Evolutionary conservation across 345 rosid species (phyloP).

Genomic region (sweet orange (Citrus sinensis)): DNA sequence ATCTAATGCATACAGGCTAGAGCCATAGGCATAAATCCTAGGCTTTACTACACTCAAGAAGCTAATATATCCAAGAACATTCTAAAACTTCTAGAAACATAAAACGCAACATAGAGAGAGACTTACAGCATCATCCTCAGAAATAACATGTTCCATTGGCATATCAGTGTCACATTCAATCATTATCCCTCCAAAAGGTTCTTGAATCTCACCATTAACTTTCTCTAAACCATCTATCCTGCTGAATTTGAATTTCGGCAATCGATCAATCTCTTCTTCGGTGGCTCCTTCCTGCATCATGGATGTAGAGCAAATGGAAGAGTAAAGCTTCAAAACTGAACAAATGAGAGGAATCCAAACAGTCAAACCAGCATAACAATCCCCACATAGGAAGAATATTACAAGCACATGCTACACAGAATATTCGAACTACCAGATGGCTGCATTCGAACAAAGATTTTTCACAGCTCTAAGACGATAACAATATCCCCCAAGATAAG

Average conservation of each 20-base stretch:
- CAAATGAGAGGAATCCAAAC: constrained; percentile 5
- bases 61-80: neutral
- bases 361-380: neutral
- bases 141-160: constrained; percentile 48
- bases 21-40: neutral
- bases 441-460: neutral
- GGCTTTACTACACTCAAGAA: neutral
- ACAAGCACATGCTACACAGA: neutral
- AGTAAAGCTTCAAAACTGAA: neutral
- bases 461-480: neutral
- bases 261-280: constrained; percentile 62
- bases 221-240: constrained; percentile 41
- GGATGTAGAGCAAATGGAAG: neutral
- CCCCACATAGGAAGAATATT: neutral
- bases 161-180: constrained; percentile 50
- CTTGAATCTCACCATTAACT: constrained; percentile 45
- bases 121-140: constrained; percentile 80
- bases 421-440: neutral
- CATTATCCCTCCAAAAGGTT: constrained; percentile 65
- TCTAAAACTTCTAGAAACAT: neutral
- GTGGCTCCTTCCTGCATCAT: constrained; percentile 78
- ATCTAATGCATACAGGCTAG: neutral
- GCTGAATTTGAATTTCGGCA: constrained; percentile 61
- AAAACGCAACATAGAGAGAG: neutral
- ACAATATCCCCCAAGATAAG: neutral